Evolutionary conservation across 2,329 filamentous ascomycete species (phyloP), one percentile per base, ranked within the genome.

Genomic region (Bipolaris zeicola): DNA sequence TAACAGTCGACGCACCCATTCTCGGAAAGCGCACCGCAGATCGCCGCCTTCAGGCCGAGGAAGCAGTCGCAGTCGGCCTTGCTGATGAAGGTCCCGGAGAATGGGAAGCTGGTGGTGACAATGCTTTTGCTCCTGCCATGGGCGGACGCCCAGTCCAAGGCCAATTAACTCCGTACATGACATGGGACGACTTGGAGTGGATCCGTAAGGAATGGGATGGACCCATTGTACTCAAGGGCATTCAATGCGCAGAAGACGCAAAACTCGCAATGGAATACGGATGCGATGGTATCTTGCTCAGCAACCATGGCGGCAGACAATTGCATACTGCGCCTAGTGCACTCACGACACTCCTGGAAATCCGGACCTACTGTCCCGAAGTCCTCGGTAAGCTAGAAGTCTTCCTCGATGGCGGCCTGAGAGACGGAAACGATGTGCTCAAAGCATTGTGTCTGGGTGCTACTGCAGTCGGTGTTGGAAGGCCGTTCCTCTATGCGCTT

Each of bases 71-170:
- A 10, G 78, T 80, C 3, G 82, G 83, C 1, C 81, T 86, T 72
- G 80, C 77, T 13, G 83, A 80, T 38, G 77, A 77, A 57, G 77
- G 78, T 0, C 78, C 78, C 20, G 86, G 68, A 63, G 72, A 44
- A 80, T 85, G 61, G 86, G 86, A 31, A 80, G 53, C 57, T 3
- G 84, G 10, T 65, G 87, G 52, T 80, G 84, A 18, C 69, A 86
- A 52, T 76, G 83, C 57, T 82, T 87, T 81, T 82, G 83, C 10
- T 68, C 75, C 28, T 84, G 83, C 73, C 81, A 89, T 66, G 85
- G 87, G 68, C 66, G 83, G 26, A 76, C 79, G 70, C 4, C 59
- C 61, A 6, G 61, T 68, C 33, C 42, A 65, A 41, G 62, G 76
- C 43, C 65, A 73, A 36, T 26, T 74, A 13, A 74, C 67, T 16